These are phyloP conservation scores for Nakataea oryzae DNA, from an alignment of 2,329 filamentous ascomycete species.

Conservation along the genomic window DNA sequence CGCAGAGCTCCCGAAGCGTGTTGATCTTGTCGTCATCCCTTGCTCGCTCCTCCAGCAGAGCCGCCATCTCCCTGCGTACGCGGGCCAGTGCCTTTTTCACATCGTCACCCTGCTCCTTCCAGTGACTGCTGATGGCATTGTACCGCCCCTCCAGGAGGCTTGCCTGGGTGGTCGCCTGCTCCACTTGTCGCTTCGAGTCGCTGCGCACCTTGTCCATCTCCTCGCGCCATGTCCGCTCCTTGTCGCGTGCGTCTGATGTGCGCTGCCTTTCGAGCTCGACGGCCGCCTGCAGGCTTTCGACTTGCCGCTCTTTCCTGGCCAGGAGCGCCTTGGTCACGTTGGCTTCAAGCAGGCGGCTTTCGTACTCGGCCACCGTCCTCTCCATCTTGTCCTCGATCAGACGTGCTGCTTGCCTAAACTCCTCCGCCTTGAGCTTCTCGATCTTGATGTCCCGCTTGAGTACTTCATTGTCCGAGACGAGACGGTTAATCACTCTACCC, in stretches of 20 bases:
- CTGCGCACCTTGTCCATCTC: constrained; percentile 52
- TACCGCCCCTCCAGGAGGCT: constrained; percentile 61
- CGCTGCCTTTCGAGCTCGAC: constrained; percentile 56
- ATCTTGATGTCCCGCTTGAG: constrained; percentile 64
- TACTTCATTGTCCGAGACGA: constrained; percentile 71
- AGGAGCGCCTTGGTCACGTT: constrained; percentile 62
- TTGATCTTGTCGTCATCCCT: constrained; percentile 53
- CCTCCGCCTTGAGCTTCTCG: constrained; percentile 55
- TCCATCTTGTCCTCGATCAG: constrained; percentile 64
- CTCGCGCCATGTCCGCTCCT: constrained; percentile 50
- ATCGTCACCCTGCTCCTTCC: constrained; percentile 55
- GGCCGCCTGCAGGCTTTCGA: constrained; percentile 55
- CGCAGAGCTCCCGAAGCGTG: constrained; percentile 56
- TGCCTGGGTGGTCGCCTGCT: constrained; percentile 54
- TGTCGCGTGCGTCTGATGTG: constrained; percentile 45
- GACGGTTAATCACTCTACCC: constrained; percentile 67
- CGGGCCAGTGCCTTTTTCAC: constrained; percentile 40
- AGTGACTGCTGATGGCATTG: constrained; percentile 55
- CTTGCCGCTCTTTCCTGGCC: constrained; percentile 62
- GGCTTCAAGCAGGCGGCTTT: constrained; percentile 57
- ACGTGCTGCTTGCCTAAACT: constrained; percentile 57
- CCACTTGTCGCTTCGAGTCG: constrained; percentile 51
- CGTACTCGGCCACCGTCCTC: constrained; percentile 55
- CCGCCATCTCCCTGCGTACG: constrained; percentile 42
- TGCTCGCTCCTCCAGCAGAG: constrained; percentile 42